These are phyloP conservation scores for Trifolium pratense DNA, from an alignment of 306 rosid genomes.

Conservation along the genomic window DNA sequence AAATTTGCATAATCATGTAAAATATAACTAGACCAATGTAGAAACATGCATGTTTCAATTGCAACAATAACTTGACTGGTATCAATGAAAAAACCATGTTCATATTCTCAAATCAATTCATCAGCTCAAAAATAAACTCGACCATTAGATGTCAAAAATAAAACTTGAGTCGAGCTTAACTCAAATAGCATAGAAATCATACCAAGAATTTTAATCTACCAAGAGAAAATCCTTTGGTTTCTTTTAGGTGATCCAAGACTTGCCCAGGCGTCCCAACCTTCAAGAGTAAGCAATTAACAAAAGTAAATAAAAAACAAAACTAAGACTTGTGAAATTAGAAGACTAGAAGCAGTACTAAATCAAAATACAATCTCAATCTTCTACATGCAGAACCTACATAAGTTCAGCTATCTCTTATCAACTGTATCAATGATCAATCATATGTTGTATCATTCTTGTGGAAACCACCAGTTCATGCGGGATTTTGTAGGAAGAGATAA, in stretches of 20 bases:
- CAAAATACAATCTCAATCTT: constrained; percentile 16
- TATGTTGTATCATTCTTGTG: neutral
- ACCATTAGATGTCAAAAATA: constrained; percentile 6
- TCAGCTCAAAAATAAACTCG: neutral
- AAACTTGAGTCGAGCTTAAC: neutral
- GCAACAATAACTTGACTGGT: too few relatives aligned
- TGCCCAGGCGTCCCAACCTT: constrained; percentile 96
- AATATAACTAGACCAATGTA: neutral
- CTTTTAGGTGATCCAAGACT: constrained; percentile 77
- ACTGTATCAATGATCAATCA: neutral
- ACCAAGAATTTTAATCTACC: constrained; percentile 70
- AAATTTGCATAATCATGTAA: neutral
- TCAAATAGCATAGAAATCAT: constrained; percentile 33
- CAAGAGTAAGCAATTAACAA: constrained; percentile 40
- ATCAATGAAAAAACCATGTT: too few relatives aligned
- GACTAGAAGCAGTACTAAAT: neutral
- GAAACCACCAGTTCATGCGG: neutral
- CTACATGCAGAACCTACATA: constrained; percentile 1
- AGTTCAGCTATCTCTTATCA: neutral
- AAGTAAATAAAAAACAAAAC: constrained; percentile 23
- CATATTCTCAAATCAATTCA: too few relatives aligned
- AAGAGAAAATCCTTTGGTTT: constrained; percentile 83
- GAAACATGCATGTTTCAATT: neutral
- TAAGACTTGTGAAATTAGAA: neutral
- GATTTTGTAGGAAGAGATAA: neutral